Conservation (phyloP, 306 rosid species). For the Lathyrus sativus region DNA sequence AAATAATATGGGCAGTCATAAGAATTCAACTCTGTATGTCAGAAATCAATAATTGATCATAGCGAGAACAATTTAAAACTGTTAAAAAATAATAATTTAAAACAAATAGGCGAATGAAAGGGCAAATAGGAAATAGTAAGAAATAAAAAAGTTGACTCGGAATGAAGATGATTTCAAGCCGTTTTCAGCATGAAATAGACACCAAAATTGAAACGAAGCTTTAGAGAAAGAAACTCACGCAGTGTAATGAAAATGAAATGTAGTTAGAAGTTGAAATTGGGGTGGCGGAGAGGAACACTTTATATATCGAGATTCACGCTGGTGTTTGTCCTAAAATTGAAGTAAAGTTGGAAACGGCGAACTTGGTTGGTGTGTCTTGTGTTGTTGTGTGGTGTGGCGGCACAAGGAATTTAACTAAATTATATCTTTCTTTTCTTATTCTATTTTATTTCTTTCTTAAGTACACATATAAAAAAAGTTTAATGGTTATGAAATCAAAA, state of each 20-base stretch:
- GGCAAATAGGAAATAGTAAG: not conserved
- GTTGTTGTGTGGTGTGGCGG: not conserved
- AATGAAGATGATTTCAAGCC: too few relatives aligned
- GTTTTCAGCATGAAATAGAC: too few relatives aligned
- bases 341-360: constrained; percentile 11
- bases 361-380: not conserved
- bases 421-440: too few relatives aligned
- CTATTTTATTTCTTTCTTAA: too few relatives aligned
- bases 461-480: too few relatives aligned
- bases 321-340: not conserved
- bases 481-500: too few relatives aligned
- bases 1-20: constrained; percentile 16
- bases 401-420: not conserved
- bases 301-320: not conserved
- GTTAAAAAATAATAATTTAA: constrained; percentile 8
- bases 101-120: constrained; percentile 16
- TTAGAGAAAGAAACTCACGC: too few relatives aligned
- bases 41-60: constrained; percentile 31
- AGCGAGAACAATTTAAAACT: constrained; percentile 21
- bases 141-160: too few relatives aligned
- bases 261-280: too few relatives aligned
- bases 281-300: too few relatives aligned
- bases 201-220: too few relatives aligned
- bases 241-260: too few relatives aligned
- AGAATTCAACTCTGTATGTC: constrained; percentile 12